These are phyloP conservation scores for Quercus wislizeni DNA, from an alignment of 306 rosid genomes.

Conservation along the genomic window DNA sequence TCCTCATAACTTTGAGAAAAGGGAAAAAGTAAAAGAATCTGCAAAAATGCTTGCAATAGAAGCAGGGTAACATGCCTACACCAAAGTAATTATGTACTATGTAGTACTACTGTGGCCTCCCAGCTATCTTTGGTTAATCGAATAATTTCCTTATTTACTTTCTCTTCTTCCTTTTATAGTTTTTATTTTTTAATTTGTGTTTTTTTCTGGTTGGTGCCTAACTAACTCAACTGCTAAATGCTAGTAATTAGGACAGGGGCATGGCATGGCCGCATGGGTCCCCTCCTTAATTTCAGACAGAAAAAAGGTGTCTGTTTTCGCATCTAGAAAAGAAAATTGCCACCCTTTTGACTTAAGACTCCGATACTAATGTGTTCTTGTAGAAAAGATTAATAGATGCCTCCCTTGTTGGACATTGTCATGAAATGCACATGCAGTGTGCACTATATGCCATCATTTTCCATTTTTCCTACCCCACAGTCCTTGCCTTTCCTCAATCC, in stretches of 20 bases:
- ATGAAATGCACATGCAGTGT: constrained; percentile 56
- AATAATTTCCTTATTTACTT: background rate
- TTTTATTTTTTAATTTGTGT: background rate
- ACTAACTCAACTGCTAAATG: constrained; percentile 6
- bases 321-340: background rate
- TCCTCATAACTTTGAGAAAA: too few species aligned
- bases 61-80: background rate
- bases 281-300: constrained; percentile 18
- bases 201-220: background rate
- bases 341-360: constrained; percentile 30
- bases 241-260: background rate
- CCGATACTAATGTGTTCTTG: background rate
- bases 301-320: background rate
- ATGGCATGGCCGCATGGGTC: background rate
- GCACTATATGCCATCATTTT: constrained; percentile 24
- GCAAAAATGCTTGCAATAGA: too few species aligned
- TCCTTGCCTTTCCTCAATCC: constrained; percentile 52
- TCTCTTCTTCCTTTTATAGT: background rate
- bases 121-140: background rate
- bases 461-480: constrained; percentile 42
- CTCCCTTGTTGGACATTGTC: constrained; percentile 27
- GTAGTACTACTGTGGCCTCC: background rate
- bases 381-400: constrained; percentile 1
- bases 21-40: too few species aligned
- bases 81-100: background rate